Evolutionary conservation across 1,284 basidiomycete species (phyloP), one percentile per base, ranked within the genome.

Genomic region (Trametes pubescens): DNA sequence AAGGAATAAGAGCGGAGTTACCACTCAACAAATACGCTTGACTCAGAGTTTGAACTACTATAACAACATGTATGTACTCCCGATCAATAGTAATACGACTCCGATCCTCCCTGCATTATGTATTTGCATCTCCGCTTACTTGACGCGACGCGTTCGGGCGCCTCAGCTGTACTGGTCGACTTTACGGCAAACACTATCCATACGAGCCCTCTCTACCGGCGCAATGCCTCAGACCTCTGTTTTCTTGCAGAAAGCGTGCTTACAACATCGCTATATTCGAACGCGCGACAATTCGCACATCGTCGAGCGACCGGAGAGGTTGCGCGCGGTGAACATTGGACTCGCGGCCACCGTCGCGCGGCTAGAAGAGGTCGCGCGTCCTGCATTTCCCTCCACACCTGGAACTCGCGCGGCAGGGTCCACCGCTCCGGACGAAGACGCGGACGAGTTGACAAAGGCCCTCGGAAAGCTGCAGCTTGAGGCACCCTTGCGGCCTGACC

Each of bases 301-400:
- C 62, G 87, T 95, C 22, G 95, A 98, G 74, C 84, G 93, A n/a
- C 95, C 95, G 0, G 92, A 96, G 75, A 86, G 95, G n/a, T 78
- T 98, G 16, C 84, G 89, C 51, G 94, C 95, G 0, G 86, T 96
- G 51, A 87, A 90, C 63, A 72, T 92, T 9, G 95, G 95, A 1
- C 81, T 96, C 6, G 85, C 93, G 1, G 90, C 91, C 4, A 92
- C 91, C 0, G 82, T 92, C 29, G 85, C 94, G 14, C 84, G 90
- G 43, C 78, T 96, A 6, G 90, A 93, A 70, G 81, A 83, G 57
- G 34, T 52, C 48, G 61, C 40, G 13, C 40, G 55, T 24, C 10
- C 52, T 13, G 34, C 35, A 16, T 22, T 51, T 2, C 29, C 32
- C 32, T n/a, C 38, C 13, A 16, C 44, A 1, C 18, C 38, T 16